A percentile compares a stretch with the other conserved stretches of the same genome.
phyloP scores from a whole-genome alignment of 73 alveolate genomes.

The Paramecium sonneborni region DNA sequence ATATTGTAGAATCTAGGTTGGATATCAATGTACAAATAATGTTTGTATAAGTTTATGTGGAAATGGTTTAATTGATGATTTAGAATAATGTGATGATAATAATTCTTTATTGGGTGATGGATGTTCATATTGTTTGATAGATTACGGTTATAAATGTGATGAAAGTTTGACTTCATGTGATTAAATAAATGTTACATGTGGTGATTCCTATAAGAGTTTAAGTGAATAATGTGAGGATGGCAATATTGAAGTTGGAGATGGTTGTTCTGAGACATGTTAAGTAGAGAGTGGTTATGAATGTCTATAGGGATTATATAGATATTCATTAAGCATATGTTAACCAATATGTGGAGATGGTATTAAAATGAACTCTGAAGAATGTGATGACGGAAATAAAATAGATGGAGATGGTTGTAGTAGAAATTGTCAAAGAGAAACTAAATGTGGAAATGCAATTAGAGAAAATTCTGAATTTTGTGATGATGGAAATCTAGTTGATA shows the following conservation, averaged over 20 bases:
- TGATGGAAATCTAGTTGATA: constrained; percentile 62
- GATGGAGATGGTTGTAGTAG: constrained; percentile 63
- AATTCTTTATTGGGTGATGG: constrained; percentile 50
- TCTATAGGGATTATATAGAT: constrained; percentile 57
- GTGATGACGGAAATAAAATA: constrained; percentile 48
- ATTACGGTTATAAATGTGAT: constrained; percentile 17
- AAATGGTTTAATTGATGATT: not conserved
- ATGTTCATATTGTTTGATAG: constrained; percentile 30
- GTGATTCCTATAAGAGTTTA: constrained; percentile 32
- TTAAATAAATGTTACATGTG: not conserved
- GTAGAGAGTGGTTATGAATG: not conserved
- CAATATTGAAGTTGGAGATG: constrained; percentile 49
- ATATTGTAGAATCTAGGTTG: constrained; percentile 32
- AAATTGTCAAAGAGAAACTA: not conserved
- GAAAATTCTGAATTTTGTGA: constrained; percentile 65
- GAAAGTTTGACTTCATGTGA: not conserved
- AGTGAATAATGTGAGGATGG: constrained; percentile 56
- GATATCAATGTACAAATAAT: constrained; percentile 54
- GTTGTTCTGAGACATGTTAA: constrained; percentile 20
- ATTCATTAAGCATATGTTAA: not conserved
- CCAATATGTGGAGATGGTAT: constrained; percentile 59
- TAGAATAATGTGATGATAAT: constrained; percentile 53
- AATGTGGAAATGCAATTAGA: constrained; percentile 54
- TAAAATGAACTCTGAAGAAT: not conserved
- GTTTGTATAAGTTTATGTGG: constrained; percentile 27